Evolutionary conservation across 2,329 filamentous ascomycete species (phyloP).

Genomic region (Phaeophleospora eucalypticola): DNA sequence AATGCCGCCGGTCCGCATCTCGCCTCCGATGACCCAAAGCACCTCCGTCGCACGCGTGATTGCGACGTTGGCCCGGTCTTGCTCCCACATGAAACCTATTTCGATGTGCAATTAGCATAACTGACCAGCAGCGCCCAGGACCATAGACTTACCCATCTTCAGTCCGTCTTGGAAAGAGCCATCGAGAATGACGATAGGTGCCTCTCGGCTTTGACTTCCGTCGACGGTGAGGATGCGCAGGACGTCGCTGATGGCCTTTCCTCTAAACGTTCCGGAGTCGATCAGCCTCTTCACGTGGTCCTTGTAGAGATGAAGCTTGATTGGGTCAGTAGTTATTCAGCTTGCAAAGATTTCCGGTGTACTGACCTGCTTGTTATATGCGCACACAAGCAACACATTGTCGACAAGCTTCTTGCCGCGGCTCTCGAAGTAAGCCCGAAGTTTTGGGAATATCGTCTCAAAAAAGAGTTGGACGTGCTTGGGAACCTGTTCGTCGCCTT

Average conservation of each 20-base stretch:
- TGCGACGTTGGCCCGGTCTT: conserved; percentile 15
- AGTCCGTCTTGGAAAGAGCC: conserved; percentile 11
- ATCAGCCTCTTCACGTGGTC: too few relatives aligned
- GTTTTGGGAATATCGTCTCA: conserved; percentile 10
- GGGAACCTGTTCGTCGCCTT: not conserved
- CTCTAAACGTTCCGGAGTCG: conserved; percentile 1
- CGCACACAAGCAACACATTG: conserved; percentile 17
- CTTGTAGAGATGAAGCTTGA: conserved; percentile 2
- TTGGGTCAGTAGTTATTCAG: too few relatives aligned
- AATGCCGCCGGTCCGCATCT: not conserved
- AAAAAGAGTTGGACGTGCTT: conserved; percentile 8
- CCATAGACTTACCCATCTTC: too few relatives aligned
- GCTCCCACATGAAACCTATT: conserved; percentile 16
- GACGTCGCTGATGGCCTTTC: conserved; percentile 6
- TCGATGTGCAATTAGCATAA: not conserved
- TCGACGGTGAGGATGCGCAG: conserved; percentile 17
- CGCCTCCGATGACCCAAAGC: conserved; percentile 7
- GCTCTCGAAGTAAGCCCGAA: conserved; percentile 11
- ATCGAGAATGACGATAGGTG: conserved; percentile 18
- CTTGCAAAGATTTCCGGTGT: too few relatives aligned
- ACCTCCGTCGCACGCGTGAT: conserved; percentile 6
- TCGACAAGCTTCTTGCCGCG: conserved; percentile 3
- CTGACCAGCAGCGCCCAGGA: too few relatives aligned
- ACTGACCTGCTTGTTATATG: conserved; percentile 17
- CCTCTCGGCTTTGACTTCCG: conserved; percentile 14